Evolutionary conservation across 495 filamentous ascomycete genomes (phyloP), one percentile per base, ranked within the genome.

Genomic region (Daldinia vernicosa): DNA sequence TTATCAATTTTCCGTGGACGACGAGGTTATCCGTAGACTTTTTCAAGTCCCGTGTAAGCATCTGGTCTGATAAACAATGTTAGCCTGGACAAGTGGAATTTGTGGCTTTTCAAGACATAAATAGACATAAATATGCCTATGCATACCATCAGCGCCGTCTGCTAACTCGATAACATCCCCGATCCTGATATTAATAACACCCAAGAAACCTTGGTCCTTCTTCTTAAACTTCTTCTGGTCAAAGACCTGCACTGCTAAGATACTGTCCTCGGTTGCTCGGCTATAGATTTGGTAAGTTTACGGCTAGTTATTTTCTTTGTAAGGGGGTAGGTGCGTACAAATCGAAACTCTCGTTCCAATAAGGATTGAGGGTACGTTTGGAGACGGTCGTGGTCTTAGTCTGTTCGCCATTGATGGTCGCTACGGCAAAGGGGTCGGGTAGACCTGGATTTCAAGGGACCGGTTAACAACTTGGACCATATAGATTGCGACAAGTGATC

Each of bases 211-310:
- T 78, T 99, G 95, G 75, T 98, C 95, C 92, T 98, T 99, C 87
- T 99, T 99, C 84, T 99, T 99, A 84, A 98, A 99, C 80, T 99
- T 99, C 85, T 98, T 98, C 80, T 99, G 95, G 78, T 99, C 95
- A 75, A 99, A 99, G 52, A 99, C 97, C 78, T 99, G 95, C 45
- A 99, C 93, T 19, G 95, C 94, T 22, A 99, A 87, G 72, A 98
- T 98, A 76, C 93, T 97, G 72, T 97, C 94, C 75, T 98, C 95
- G 54, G 89, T 92, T 62, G 91, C 95, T 79, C 85, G 85, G 82
- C 94, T 98, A 77, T 12, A 71, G 62, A 57, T 57, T 59, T 59
- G 74, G 80, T 54, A 80, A 77, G 60, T 52, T 71, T 70, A 58
- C 53, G 54, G 47, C 56, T 52, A 50, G 37, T 54, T 62, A 40